Conservation (phyloP, 257 asterid genomes). For the Solanum commersonii region DNA sequence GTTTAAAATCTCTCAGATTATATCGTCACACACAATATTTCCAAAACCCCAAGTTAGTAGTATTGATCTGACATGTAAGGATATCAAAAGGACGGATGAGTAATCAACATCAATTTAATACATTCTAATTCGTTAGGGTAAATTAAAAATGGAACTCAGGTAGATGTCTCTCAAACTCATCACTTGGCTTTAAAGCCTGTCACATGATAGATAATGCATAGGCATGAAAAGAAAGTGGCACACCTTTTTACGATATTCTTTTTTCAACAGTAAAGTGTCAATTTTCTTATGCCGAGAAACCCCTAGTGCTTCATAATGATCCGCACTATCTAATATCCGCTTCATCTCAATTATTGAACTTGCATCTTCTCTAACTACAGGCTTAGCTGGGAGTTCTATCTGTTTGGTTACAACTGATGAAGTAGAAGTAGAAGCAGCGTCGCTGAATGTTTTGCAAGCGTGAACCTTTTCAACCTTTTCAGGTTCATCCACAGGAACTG, state of each 20-base stretch:
- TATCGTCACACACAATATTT: neutral
- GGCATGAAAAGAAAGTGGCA: neutral
- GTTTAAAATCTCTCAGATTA: neutral
- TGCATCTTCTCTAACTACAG: slow-evolving; percentile 56
- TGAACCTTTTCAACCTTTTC: slow-evolving; percentile 61
- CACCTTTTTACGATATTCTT: slow-evolving; percentile 92
- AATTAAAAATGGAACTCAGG: neutral
- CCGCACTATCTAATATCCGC: slow-evolving; percentile 60
- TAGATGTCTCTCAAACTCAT: neutral
- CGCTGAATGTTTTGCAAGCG: slow-evolving; percentile 49
- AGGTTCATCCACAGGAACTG: slow-evolving; percentile 48
- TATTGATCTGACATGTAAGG: neutral
- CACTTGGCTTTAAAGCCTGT: neutral
- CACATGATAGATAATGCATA: neutral
- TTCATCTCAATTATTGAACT: slow-evolving; percentile 71
- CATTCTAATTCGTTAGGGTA: neutral
- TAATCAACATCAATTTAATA: neutral
- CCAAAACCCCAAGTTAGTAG: neutral
- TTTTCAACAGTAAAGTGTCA: slow-evolving; percentile 61
- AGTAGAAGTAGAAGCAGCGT: slow-evolving; percentile 39
- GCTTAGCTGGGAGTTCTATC: slow-evolving; percentile 42
- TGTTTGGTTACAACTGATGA: slow-evolving; percentile 48
- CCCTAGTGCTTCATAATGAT: slow-evolving; percentile 93
- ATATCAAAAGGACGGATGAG: neutral
- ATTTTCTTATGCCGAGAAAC: slow-evolving; percentile 62